Percentiles rank a stretch among this genome's conserved stretches.
phyloP scores from a whole-genome alignment of 192 early-diverging fungal genomes.

The Mortierella claussenii region DNA sequence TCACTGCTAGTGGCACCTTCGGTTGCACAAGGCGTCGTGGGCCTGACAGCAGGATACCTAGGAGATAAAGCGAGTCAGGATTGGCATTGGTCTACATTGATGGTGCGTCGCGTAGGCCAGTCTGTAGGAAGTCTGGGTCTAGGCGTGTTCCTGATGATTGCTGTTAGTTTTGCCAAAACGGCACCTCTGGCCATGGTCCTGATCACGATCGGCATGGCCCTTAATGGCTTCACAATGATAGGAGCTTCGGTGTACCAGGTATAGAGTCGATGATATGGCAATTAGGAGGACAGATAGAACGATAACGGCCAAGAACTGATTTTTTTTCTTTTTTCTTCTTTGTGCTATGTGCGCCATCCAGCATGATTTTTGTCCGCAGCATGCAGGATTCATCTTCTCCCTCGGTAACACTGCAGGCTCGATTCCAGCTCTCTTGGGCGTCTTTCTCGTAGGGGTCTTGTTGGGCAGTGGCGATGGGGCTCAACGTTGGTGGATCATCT shows the following conservation, averaged over 20 bases:
- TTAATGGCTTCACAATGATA: slow-evolving; percentile 47
- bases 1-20: slow-evolving; percentile 51
- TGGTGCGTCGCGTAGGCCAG: slow-evolving; percentile 33
- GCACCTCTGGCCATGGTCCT: slow-evolving; percentile 28
- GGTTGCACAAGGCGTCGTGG: slow-evolving; percentile 33
- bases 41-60: slow-evolving; percentile 37
- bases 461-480: slow-evolving; percentile 19
- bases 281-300: too few relatives aligned
- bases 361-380: slow-evolving; percentile 51
- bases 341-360: not conserved
- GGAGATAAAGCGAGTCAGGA: slow-evolving; percentile 41
- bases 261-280: too few relatives aligned
- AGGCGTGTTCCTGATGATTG: slow-evolving; percentile 35
- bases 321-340: slow-evolving; percentile 1
- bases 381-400: slow-evolving; percentile 55
- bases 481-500: slow-evolving; percentile 39
- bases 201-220: slow-evolving; percentile 42
- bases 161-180: slow-evolving; percentile 29
- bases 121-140: slow-evolving; percentile 35
- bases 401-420: slow-evolving; percentile 53
- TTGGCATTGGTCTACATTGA: slow-evolving; percentile 24
- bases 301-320: too few relatives aligned
- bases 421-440: slow-evolving; percentile 44
- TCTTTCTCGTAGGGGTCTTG: slow-evolving; percentile 40
- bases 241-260: slow-evolving; percentile 51